phyloP scores from a whole-genome alignment of 495 filamentous ascomycete species.

The Chaetomium cochliodes region DNA sequence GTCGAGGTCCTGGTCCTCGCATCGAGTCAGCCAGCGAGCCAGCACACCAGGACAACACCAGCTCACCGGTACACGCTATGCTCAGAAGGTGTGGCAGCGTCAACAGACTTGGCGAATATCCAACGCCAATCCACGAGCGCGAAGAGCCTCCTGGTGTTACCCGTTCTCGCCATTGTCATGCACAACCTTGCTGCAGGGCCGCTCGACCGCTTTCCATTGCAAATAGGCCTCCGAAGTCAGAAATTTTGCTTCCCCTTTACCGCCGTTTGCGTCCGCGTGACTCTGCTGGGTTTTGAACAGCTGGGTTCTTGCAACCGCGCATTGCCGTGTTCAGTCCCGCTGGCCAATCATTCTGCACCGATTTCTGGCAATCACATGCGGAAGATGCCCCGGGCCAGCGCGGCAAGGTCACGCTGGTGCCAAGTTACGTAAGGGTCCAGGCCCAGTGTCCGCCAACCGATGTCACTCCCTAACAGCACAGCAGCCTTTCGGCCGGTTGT shows the following conservation, averaged over 20 bases:
- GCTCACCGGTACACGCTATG: not conserved
- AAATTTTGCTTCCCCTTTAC: slow-evolving; percentile 15
- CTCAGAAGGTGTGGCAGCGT: not conserved
- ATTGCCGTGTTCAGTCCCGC: slow-evolving; percentile 11
- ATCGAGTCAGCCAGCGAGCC: not conserved
- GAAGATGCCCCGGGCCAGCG: slow-evolving; percentile 12
- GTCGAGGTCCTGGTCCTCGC: not conserved
- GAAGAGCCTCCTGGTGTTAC: not conserved
- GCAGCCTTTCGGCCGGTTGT: slow-evolving; percentile 1
- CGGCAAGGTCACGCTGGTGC: slow-evolving; percentile 24
- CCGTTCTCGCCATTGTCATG: not conserved
- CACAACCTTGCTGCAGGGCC: not conserved
- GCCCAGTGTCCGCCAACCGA: slow-evolving; percentile 11
- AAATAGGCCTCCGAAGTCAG: not conserved
- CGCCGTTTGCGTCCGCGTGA: slow-evolving; percentile 27
- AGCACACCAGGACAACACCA: not conserved
- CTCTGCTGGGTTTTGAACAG: slow-evolving; percentile 5
- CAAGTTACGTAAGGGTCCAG: slow-evolving; percentile 33
- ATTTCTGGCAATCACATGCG: slow-evolving; percentile 31
- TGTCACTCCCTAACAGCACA: slow-evolving; percentile 17
- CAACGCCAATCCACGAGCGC: not conserved
- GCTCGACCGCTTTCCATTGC: not conserved
- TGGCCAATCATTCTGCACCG: slow-evolving; percentile 23
- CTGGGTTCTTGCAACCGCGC: slow-evolving; percentile 8
- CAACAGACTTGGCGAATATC: not conserved